Evolutionary conservation across 306 rosid genomes (phyloP), one percentile per base, ranked within the genome.

Genomic region (Lathyrus oleraceus): DNA sequence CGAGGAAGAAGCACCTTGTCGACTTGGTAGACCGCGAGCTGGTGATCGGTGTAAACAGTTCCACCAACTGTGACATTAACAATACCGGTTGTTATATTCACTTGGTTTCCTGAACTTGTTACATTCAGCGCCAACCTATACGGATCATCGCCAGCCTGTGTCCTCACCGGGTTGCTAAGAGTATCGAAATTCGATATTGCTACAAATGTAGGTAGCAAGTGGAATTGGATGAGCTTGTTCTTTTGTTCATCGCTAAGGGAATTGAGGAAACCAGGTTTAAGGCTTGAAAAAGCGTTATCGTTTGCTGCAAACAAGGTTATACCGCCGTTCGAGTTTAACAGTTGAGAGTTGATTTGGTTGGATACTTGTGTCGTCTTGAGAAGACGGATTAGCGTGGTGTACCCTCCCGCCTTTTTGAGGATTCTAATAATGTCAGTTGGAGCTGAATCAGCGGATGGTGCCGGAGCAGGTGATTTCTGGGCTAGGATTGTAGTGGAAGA

Each of bases 141-240:
- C 4, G 86, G 68, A 14, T 79, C 59, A 4, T 72, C 86, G 14
- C 96, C 91, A 0, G 92, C 96, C 25, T 89, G 92, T 11, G 96
- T 89, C 39, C 90, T 69, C 1, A 89, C 79, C 0, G 92, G 90
- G 69, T 89, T 87, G 73, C 96, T 87, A 8, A 89, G 21, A 1
- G 96, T 87, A 58, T 87, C 90, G 15, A 89, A 87, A 38, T 89
- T 87, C 1, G 96, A 49, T 0, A 57, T 14, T 0, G 96, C 61
- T 2, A 89, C 81, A 60, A 47, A 78, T 1, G 72, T 61, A 36
- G 88, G 92, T 14, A 89, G 69, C 60, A 89, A 48, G 72, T 89
- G 92, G 80, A 83, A 89, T 23, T 86, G 96, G 43, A 89, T 40
- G 32, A 87, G 90, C 59, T 89, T 81, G 38, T 78, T 89, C 65